These are phyloP conservation scores for Wickerhamomyces pijperi DNA, from an alignment of 805 yeast genomes.

Conservation along the genomic window DNA sequence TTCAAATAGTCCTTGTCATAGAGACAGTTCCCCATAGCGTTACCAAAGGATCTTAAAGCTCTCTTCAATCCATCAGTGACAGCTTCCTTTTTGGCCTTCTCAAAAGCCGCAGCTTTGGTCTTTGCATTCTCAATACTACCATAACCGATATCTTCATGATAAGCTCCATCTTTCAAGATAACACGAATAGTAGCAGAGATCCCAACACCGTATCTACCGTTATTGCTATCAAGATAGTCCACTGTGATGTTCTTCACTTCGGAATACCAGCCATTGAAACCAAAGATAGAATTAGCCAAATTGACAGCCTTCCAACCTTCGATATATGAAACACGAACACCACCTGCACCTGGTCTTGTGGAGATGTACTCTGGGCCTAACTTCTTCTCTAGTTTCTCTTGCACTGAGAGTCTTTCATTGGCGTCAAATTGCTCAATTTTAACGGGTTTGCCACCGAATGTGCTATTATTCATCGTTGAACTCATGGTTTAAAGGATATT, in stretches of 20 bases:
- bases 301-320: conserved; percentile 82
- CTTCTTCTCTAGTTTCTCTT: conserved; percentile 29
- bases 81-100: conserved; percentile 76
- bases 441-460: not conserved
- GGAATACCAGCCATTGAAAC: conserved; percentile 76
- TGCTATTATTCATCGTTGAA: not conserved
- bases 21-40: conserved; percentile 75
- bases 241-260: conserved; percentile 56
- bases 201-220: conserved; percentile 52
- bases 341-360: conserved; percentile 66
- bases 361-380: conserved; percentile 75
- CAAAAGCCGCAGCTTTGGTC: conserved; percentile 66
- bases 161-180: conserved; percentile 65
- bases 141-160: conserved; percentile 75
- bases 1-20: conserved; percentile 61
- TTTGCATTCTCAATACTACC: conserved; percentile 74
- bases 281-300: conserved; percentile 72
- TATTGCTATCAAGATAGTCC: conserved; percentile 58
- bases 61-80: conserved; percentile 75
- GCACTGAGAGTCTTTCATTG: conserved; percentile 13
- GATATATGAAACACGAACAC: conserved; percentile 55
- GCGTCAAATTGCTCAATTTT: not conserved
- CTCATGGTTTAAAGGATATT: not conserved
- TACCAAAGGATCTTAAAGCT: conserved; percentile 71
- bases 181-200: conserved; percentile 65